phyloP scores from a whole-genome alignment of 2,329 filamentous ascomycete genomes.

The Sporothrix schenckii region DNA sequence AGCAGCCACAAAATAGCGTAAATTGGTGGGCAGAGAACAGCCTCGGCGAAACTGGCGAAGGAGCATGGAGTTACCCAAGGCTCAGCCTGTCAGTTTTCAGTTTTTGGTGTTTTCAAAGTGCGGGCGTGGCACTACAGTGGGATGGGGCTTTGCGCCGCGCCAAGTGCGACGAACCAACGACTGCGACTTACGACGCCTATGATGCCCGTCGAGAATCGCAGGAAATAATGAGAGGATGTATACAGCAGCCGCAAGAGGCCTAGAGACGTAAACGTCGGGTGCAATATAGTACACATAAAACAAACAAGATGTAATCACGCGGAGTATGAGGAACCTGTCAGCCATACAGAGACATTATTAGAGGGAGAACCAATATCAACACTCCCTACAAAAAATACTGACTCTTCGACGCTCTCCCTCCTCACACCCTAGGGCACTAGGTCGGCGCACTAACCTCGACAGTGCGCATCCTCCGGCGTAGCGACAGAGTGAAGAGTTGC shows the following conservation, averaged over 20 bases:
- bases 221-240: too few species aligned
- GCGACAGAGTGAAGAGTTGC: slow-evolving; percentile 17
- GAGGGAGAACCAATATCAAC: neutral
- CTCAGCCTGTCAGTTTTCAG: neutral
- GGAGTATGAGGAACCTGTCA: too few species aligned
- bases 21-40: slow-evolving; percentile 1
- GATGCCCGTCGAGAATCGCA: neutral
- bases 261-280: too few species aligned
- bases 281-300: too few species aligned
- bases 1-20: neutral
- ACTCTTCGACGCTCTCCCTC: neutral
- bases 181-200: slow-evolving; percentile 7
- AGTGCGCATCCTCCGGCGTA: slow-evolving; percentile 32
- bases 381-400: neutral
- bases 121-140: neutral
- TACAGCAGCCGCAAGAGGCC: too few species aligned
- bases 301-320: too few species aligned
- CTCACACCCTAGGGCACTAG: slow-evolving; percentile 19
- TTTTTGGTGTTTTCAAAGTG: neutral
- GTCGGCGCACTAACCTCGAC: slow-evolving; percentile 31
- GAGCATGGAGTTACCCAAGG: neutral
- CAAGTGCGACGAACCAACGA: neutral
- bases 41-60: neutral
- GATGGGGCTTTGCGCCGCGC: slow-evolving; percentile 11
- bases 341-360: neutral